Base-by-base conservation (phyloP, 129 eudicot species). In the Flaveria robusta region DNA sequence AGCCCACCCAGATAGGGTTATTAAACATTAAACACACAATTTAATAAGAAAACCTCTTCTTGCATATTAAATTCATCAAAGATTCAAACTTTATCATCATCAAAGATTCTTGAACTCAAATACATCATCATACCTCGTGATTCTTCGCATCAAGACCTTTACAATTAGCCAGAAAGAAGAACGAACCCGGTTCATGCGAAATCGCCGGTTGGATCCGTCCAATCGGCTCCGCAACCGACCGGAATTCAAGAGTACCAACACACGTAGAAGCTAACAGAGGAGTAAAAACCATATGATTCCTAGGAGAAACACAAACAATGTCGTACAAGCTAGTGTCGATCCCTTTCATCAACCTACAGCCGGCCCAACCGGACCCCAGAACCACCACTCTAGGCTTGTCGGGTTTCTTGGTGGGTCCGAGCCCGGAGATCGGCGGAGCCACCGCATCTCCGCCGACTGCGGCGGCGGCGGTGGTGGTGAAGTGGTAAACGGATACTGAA, bases 281-380 rank as follows among this genome's bases (percentile, higher is more conserved):
- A 2, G 99, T 94, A 31, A 94, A 94, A 3, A 94, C 99, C 99
- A 94, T 94, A 84, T 94, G 99, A 46, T 94, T 94, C 75, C 99
- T 87, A 1, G 99, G 99, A 8, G 99, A 94, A 5, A 94, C 90
- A 66, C 97, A 91, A 22, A 94, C 99, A 71, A 94, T 83, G 63
- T 94, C 99, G 87, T 94, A 91, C 22, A 79, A 18, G 31, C 79
- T 81, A 0, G 96, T 87, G 22, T 94, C 97, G 42, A 94, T 94
- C 43, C 87, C 97, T 80, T 94, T 94, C 82, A 94, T 83, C n/a
- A 94, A 82, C 85, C 99, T 86, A 77, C 92, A 88, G 19, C 96
- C 99, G 14, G 97, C 97, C 99, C 99, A 94, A 2, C 99, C 99
- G 24, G 97, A 72, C 4, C 99, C 99, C 84, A 94, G 39, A 8